These are phyloP conservation scores for Lignosus rhinocerotis DNA, from an alignment of 1,284 basidiomycete genomes.

Conservation along the genomic window DNA sequence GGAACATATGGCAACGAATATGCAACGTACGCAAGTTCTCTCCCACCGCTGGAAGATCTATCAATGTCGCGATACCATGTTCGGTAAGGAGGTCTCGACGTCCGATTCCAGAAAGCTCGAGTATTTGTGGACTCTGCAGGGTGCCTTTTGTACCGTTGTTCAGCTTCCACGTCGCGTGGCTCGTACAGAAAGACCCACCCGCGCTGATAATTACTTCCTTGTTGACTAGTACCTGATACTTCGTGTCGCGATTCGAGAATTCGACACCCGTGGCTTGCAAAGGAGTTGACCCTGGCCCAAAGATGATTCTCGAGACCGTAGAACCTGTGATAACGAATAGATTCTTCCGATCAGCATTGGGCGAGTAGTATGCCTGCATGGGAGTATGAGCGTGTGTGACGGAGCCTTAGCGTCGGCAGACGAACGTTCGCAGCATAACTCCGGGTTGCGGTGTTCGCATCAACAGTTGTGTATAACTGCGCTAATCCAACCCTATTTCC, in stretches of 20 bases:
- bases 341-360: constrained; percentile 6
- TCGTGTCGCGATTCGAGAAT: not conserved
- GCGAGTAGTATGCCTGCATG: constrained; percentile 9
- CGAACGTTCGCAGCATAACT: constrained; percentile 8
- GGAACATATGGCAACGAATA: constrained; percentile 25
- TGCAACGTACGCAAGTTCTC: constrained; percentile 35
- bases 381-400: not conserved
- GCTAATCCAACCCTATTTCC: constrained; percentile 2
- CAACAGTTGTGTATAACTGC: not conserved
- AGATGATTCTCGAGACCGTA: constrained; percentile 6
- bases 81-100: constrained; percentile 29
- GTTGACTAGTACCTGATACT: not conserved
- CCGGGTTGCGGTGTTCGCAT: constrained; percentile 1
- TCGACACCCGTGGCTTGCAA: constrained; percentile 8
- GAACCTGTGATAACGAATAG: constrained; percentile 18
- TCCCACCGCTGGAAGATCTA: constrained; percentile 39
- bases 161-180: not conserved
- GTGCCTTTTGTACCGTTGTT: not conserved
- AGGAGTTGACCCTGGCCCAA: not conserved
- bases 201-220: constrained; percentile 8
- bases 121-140: constrained; percentile 19
- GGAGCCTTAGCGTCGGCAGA: not conserved
- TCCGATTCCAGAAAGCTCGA: constrained; percentile 43
- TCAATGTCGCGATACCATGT: constrained; percentile 33
- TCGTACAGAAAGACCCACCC: not conserved